phyloP scores from a whole-genome alignment of 1,284 basidiomycete genomes.

The Ceratobasidium sp. region DNA sequence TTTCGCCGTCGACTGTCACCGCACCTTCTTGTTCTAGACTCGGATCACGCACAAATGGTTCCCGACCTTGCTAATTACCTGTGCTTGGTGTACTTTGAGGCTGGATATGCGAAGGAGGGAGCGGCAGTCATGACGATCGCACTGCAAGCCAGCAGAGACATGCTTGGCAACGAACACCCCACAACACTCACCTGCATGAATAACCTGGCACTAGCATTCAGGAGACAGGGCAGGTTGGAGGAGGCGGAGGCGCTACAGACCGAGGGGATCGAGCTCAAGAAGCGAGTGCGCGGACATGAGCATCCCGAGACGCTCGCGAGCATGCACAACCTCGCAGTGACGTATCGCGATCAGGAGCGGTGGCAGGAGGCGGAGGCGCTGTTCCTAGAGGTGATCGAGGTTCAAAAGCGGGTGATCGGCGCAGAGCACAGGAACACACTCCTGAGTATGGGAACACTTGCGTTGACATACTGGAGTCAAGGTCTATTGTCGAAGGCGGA shows the following conservation, averaged over 20 bases:
- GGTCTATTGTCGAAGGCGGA: neutral
- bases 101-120: no score
- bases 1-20: no score
- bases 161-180: neutral
- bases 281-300: neutral
- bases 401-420: neutral
- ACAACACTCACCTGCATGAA: neutral
- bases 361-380: neutral
- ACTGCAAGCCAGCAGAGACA: neutral
- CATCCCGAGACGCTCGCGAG: neutral
- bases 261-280: neutral
- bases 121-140: no score
- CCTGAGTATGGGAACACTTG: neutral
- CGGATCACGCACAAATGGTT: no score
- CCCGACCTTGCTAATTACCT: no score
- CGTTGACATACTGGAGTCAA: neutral
- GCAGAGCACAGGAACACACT: neutral
- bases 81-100: no score
- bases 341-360: neutral
- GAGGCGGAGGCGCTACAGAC: neutral
- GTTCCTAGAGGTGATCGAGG: neutral
- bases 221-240: neutral
- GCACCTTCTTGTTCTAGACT: no score
- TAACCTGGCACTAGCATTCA: neutral
- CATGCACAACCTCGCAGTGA: neutral